Base-by-base conservation (phyloP, 2,329 filamentous ascomycete species). In the Apiospora marii region DNA sequence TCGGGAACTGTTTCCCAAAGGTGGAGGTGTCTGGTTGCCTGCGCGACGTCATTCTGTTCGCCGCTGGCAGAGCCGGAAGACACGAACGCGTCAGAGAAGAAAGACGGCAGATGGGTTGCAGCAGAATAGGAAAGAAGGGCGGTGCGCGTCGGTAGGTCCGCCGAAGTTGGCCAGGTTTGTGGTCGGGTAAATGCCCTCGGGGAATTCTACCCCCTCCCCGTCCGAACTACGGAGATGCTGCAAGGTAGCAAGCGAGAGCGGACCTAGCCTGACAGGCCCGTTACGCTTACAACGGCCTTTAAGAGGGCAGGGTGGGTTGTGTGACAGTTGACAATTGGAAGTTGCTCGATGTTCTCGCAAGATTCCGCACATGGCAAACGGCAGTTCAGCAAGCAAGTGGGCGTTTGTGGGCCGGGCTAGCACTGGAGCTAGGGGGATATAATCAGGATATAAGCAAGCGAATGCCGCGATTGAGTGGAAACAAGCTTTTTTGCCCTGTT, bases 281-380 rank as follows among this genome's bases (percentile, higher is more conserved):
- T 58, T 34, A 58, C 53, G 53, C 27, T 58, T 58, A 19, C 16
- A 4, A n/a, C 30, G 53, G 27, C 16, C 30, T 61, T 16, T 61
- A 37, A 37, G 30, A 12, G 6, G 53, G 16, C 30, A 37, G 22
- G 34, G 27, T 58, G 51, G 51, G 24, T 30, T 16, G 3, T 27
- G 48, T 30, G 27, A 58, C 27, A 58, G 27, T 58, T 19, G 24
- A 30, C 24, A 27, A 49, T n/a, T 58, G 51, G 14, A 8, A 7
- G 27, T 58, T 34, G 27, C 16, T 22, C 53, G 30, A 61, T 61
- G 53, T 34, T 10, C 16, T 34, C 19, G 30, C 53, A 22, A 34
- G 53, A 61, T 61, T 37, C 16, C 53, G 7, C 53, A 61, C 53
- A 61, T 61, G 53, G 53, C 53, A 61, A 22, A 61, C 53, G 53